Evolutionary conservation across 2,329 filamentous ascomycete genomes (phyloP), one percentile per base, ranked within the genome.

Genomic region (Alternaria incomplexa): DNA sequence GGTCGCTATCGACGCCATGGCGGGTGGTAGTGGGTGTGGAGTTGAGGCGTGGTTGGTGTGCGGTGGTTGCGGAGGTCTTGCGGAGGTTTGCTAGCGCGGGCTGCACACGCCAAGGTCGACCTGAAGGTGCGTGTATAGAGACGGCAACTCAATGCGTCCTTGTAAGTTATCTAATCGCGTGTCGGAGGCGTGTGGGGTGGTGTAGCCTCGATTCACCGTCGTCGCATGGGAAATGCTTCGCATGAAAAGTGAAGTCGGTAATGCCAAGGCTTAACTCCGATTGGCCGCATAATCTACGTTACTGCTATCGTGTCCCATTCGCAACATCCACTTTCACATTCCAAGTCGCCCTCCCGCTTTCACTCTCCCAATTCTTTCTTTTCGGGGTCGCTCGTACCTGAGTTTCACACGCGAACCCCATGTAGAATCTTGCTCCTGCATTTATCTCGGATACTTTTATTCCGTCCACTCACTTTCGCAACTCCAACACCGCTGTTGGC

Each of bases 191-290:
- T 50, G 47, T 54, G 55, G 43, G 45, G 56, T 47, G 48, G 30
- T 48, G 56, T 56, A 56, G 62, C 46, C 53, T 64, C 61, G 62
- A 68, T 72, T 64, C 56, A 59, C 58, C 17, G 13, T 22, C 12
- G 52, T 48, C 45, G 60, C 48, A 56, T 44, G 23, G 32, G 48
- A 51, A 36, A 11, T n/a, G 43, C 54, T 63, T 58, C 60, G 62
- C 68, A 68, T 58, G 67, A 75, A 76, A 76, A 71, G 64, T 71
- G 52, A 44, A 59, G 46, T 45, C 43, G 40, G 47, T 17, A 50
- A 62, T 69, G 72, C 73, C 69, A 75, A 72, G 69, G 36, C 63
- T 51, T 26, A 51, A 56, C 72, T 69, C 74, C 68, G 74, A 77
- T 77, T 77, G 73, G 73, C 45, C 60, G 56, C 59, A 46, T 50